Evolutionary conservation across 73 alveolate species (phyloP), one percentile per base, ranked within the genome.

Genomic region (Paramecium caudatum): DNA sequence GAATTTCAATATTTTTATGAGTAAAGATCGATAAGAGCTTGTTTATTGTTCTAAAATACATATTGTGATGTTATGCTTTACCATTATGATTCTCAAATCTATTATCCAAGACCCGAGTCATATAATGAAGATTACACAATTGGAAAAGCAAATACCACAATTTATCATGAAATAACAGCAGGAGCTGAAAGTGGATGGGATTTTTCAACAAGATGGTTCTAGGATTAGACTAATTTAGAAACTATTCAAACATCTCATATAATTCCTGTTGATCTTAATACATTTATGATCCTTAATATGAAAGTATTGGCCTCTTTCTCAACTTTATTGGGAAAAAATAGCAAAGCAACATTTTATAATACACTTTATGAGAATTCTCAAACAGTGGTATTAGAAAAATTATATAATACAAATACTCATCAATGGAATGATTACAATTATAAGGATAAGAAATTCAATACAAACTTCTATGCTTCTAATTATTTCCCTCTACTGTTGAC

Each of bases 171-270:
- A 74, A 43, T 74, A 0, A 39, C 88, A 27, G 68, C 88, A 39
- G 88, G 88, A 39, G 88, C 88, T 41, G 88, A 74, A 43, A 41
- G 69, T 39, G 88, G 88, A 9, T 74, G 88, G 88, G 88, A 74
- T 21, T 74, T 74, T n/a, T 41, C 69, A 9, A 43, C 46, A 8
- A 74, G 88, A 74, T 74, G 88, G 88, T 74, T 74, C 32, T 21
- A 15, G 23, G 62, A 37, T 43, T 10, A 30, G 13, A 16, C 2
- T 1, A 1, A 30, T 39, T 37, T 74, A 3, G 62, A 74, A 74
- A 9, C 88, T 45, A 74, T 74, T 1, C 12, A 36, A 9, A 74
- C 88, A 0, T 19, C 65, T 16, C 7, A 74, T 37, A 21, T 74
- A 13, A 15, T 74, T 17, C 16, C 69, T 5, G 88, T 74, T 74